Percentiles rank a stretch among this genome's conserved stretches.
These are phyloP conservation scores for Suillus subaureus DNA, from an alignment of 768 basidiomycete species.

Conservation along the genomic window DNA sequence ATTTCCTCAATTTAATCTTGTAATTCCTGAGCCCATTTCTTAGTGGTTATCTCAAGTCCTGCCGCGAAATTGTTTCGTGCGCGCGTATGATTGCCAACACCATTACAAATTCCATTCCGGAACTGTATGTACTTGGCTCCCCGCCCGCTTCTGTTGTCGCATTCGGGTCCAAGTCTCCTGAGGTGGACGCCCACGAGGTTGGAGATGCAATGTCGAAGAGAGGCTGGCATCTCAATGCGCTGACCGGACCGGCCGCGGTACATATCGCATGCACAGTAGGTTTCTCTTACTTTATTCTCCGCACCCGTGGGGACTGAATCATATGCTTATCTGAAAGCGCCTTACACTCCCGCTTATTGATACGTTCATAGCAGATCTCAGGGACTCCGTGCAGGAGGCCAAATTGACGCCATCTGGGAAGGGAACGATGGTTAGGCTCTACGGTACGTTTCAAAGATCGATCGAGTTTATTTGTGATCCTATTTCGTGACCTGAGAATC, in stretches of 20 bases:
- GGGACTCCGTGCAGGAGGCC: conserved; percentile 72
- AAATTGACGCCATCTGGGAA: conserved; percentile 62
- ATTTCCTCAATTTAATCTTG: conserved; percentile 1
- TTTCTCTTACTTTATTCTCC: neutral
- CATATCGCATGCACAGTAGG: conserved; percentile 95
- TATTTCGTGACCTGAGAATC: neutral
- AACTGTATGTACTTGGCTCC: conserved; percentile 87
- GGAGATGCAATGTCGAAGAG: conserved; percentile 84
- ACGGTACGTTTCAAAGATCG: conserved; percentile 55
- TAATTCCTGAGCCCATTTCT: neutral
- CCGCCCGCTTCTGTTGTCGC: conserved; percentile 92
- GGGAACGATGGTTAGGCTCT: conserved; percentile 90
- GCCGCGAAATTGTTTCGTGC: conserved; percentile 76
- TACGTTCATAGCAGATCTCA: conserved; percentile 82
- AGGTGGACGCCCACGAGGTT: conserved; percentile 74
- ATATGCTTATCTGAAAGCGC: conserved; percentile 45
- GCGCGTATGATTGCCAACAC: conserved; percentile 69
- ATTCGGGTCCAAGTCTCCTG: conserved; percentile 65
- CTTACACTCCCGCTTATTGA: conserved; percentile 80
- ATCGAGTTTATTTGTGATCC: conserved; percentile 10
- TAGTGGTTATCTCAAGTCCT: conserved; percentile 89
- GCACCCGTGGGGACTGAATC: neutral
- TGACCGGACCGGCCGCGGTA: conserved; percentile 77
- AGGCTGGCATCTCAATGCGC: conserved; percentile 92
- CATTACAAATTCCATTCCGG: conserved; percentile 71